phyloP scores from a whole-genome alignment of 352 stramenopile genomes.

The Pythium myriotylum region DNA sequence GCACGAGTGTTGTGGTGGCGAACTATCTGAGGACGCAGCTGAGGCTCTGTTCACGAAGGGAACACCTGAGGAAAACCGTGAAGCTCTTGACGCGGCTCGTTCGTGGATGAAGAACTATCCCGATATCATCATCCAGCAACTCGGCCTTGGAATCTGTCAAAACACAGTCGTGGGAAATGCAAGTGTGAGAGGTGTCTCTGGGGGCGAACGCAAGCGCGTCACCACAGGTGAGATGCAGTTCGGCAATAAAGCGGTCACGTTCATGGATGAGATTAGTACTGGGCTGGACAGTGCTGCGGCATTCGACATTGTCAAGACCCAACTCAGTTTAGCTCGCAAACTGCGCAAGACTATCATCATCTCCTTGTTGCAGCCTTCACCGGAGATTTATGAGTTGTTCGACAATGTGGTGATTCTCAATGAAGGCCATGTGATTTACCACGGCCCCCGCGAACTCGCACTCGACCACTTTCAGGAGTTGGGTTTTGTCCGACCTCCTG shows the following conservation, averaged over 20 bases:
- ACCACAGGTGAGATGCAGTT: slow-evolving; percentile 84
- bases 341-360: slow-evolving; percentile 65
- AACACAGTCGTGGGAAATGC: slow-evolving; percentile 68
- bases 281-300: slow-evolving; percentile 91
- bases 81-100: slow-evolving; percentile 34
- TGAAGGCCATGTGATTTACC: no score
- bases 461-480: no score
- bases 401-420: slow-evolving; percentile 92
- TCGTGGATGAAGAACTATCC: slow-evolving; percentile 17
- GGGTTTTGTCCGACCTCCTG: slow-evolving; percentile 44
- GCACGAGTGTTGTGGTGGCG: slow-evolving; percentile 46
- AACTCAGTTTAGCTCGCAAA: slow-evolving; percentile 62
- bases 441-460: no score
- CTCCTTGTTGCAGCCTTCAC: slow-evolving; percentile 88
- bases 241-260: slow-evolving; percentile 52
- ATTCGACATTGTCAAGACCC: slow-evolving; percentile 80
- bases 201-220: slow-evolving; percentile 65
- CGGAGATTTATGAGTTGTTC: slow-evolving; percentile 92
- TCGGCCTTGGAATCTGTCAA: slow-evolving; percentile 40
- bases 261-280: slow-evolving; percentile 92
- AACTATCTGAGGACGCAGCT: slow-evolving; percentile 18
- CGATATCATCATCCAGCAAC: slow-evolving; percentile 33
- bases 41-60: slow-evolving; percentile 9
- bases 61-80: slow-evolving; percentile 44
- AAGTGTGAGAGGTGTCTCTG: slow-evolving; percentile 56